Evolutionary conservation across 2,329 filamentous ascomycete species (phyloP), one percentile per base, ranked within the genome.

Genomic region (Plectosphaerella plurivora): DNA sequence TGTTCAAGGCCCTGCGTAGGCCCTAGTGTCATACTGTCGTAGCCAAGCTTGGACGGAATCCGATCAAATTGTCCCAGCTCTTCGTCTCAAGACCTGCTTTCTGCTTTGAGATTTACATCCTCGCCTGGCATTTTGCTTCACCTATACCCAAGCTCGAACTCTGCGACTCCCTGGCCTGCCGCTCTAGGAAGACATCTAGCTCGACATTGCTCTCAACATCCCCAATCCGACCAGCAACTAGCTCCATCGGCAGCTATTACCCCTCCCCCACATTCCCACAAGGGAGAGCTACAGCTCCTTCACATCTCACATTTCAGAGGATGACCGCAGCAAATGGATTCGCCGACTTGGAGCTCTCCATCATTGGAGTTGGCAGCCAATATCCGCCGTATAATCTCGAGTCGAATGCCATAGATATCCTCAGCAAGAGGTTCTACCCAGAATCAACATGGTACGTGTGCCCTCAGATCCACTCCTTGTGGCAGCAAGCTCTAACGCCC

Each of bases 341-440:
- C 54, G 72, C 71, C 51, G 75, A 79, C 59, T 73, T 86, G 51
- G 78, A 77, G 53, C 81, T 87, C 65, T 81, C 80, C 53, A 80
- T 87, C 55, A 69, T 79, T 42, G 84, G 84, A 11, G 61, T 87
- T 48, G 80, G 78, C 37, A 71, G 74, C 10, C 74, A 85, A 60
- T 87, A 87, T 58, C 84, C 84, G 18, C 80, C 82, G 2, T 71
- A 81, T 57, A 62, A 65, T 10, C 75, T 86, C 55, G 71, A 72
- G 45, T 64, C 81, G 15, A 67, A 73, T 55, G 73, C 75, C 42
- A 60, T 87, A 16, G 74, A 81, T 39, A 76, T 67, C 5, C 63
- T 87, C 14, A 74, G 75, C 53, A 69, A 78, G 51, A 76, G 73
- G 24, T 84, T 79, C 70, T 84, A 87, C 60, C 80, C 80, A 36